Evolutionary conservation across 2,329 filamentous ascomycete species (phyloP).

Genomic region (Niveomyces coronatus): DNA sequence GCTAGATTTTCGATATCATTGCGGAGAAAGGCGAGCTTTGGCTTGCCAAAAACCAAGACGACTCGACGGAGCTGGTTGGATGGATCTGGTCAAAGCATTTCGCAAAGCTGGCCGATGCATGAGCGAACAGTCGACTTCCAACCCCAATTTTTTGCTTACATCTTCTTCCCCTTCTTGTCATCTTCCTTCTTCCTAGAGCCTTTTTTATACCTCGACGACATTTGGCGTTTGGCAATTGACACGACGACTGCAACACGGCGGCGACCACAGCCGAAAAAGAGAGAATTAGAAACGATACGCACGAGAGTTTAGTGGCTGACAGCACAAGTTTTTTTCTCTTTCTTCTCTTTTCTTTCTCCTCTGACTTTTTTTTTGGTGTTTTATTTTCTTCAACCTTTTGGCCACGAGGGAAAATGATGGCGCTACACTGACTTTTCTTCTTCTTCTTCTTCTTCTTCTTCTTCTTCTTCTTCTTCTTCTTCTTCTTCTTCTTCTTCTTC

Average conservation of each 20-base stretch:
- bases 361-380: background rate
- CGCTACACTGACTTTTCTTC: too few species aligned
- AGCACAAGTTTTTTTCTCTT: slow-evolving; percentile 2
- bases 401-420: too few species aligned
- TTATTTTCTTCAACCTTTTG: background rate
- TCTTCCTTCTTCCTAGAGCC: background rate
- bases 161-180: too few species aligned
- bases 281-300: too few species aligned
- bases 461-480: slow-evolving; percentile 9
- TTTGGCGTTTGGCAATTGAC: slow-evolving; percentile 4
- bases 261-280: too few species aligned
- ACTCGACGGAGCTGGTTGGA: slow-evolving; percentile 65
- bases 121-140: slow-evolving; percentile 7
- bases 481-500: too few species aligned
- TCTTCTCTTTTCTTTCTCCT: background rate
- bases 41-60: slow-evolving; percentile 96
- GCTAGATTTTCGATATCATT: slow-evolving; percentile 76
- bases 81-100: slow-evolving; percentile 99
- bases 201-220: background rate
- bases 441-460: slow-evolving; percentile 6
- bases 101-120: slow-evolving; percentile 51
- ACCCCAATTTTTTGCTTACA: background rate
- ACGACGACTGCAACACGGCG: too few species aligned
- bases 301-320: slow-evolving; percentile 1
- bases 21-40: slow-evolving; percentile 95